Conservation (phyloP, 2,329 filamentous ascomycete genomes). For the Ascochyta koolunga region DNA sequence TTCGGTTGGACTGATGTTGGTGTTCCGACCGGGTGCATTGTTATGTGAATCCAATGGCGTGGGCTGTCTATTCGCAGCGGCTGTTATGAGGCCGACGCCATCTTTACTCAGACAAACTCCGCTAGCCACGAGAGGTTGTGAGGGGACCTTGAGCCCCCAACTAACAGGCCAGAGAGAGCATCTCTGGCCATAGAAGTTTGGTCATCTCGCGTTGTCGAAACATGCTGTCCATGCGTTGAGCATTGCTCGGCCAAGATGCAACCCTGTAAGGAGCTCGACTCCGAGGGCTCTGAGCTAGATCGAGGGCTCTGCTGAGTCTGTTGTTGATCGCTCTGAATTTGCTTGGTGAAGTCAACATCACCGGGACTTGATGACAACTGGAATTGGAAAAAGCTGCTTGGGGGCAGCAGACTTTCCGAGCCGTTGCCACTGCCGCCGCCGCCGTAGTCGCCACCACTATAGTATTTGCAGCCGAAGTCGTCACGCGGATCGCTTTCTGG, state of each 20-base stretch:
- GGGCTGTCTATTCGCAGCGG: slow-evolving; percentile 2
- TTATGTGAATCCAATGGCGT: neutral
- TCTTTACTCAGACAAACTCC: slow-evolving; percentile 13
- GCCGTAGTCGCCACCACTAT: slow-evolving; percentile 20
- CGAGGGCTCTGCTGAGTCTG: neutral
- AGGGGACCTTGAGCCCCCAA: slow-evolving; percentile 10
- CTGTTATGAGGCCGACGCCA: slow-evolving; percentile 8
- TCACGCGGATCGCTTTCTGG: slow-evolving; percentile 28
- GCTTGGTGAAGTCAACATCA: slow-evolving; percentile 1
- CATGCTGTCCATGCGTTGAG: slow-evolving; percentile 19
- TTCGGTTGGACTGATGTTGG: slow-evolving; percentile 6
- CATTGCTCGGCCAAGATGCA: slow-evolving; percentile 1
- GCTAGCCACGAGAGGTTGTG: slow-evolving; percentile 18
- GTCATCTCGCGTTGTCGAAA: slow-evolving; percentile 31
- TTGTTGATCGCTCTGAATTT: neutral
- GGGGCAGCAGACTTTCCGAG: slow-evolving; percentile 8
- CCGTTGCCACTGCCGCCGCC: slow-evolving; percentile 20
- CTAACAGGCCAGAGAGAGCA: slow-evolving; percentile 35
- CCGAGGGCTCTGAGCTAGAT: slow-evolving; percentile 12
- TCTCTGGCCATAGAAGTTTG: slow-evolving; percentile 40
- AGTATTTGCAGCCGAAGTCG: slow-evolving; percentile 24
- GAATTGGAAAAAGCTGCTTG: slow-evolving; percentile 41
- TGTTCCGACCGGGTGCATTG: slow-evolving; percentile 11
- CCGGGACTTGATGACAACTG: slow-evolving; percentile 27
- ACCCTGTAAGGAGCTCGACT: slow-evolving; percentile 15